Base-by-base conservation (phyloP, 2,329 filamentous ascomycete species). In the Blastomyces gilchristii region DNA sequence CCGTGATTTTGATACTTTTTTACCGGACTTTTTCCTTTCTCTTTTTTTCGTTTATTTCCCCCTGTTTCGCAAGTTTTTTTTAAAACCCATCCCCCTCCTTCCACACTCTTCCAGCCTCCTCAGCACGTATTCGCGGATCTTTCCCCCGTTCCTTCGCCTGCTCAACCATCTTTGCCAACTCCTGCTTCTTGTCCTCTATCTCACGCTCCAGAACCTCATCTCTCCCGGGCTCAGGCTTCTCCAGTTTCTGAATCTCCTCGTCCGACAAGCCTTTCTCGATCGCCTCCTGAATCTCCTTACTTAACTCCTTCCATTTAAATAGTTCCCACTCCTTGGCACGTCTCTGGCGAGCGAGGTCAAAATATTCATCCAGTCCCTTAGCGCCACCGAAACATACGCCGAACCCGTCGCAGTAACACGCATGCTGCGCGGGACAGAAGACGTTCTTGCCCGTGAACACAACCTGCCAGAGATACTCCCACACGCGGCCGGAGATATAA, bases 391-490 rank as follows among this genome's bases (percentile, higher is more conserved):
- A 87, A 68, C 85, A 87, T 11, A 83, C 73, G 0, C 85, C 85
- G 59, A 82, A 87, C 6, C 83, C 84, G 64, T 87, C 84, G 69
- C 85, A 87, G 65, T 85, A 85, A 73, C 85, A 87, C 0, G 81
- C 72, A 63, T 82, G 77, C 73, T 85, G 81, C 39, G 73, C 72
- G 3, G 78, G 77, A 63, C 80, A 82, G 53, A 76, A 68, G 34
- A 75, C 72, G 16, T 72, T 68, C 53, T 78, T 65, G 1, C 80
- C 81, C 0, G 83, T 82, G 69, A 86, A 87, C 16, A 87, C 78
- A 64, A 80, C 83, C 64, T 86, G 83, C 85, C 85, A 87, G 1
- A 85, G 72, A 69, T 87, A 86, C 70, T 87, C 85, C 76, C 83
- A 86, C 18, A 86, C 77, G 2, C 85, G 78, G 2, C 84, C 84